A percentile compares a stretch with the other conserved stretches of the same genome.
Conservation (phyloP, 345 rosid genomes). For the Citrus reticulata region DNA sequence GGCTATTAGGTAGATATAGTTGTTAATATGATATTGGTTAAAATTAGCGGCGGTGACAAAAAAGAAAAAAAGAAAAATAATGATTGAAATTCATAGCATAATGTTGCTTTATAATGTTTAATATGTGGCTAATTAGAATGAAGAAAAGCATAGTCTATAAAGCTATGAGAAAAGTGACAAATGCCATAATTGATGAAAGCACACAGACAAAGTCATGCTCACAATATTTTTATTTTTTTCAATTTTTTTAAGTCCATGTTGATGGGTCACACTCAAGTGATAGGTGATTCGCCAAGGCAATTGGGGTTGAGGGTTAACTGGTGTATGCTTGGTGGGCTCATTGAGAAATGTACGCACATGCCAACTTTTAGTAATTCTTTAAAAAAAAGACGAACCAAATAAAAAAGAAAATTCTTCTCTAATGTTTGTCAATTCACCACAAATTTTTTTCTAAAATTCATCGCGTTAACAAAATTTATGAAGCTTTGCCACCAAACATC, state of each 20-base stretch:
- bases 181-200: constrained; percentile 1
- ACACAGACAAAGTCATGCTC: neutral
- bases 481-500: neutral
- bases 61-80: neutral
- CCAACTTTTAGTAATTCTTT: neutral
- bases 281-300: neutral
- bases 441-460: neutral
- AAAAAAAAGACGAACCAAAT: too few species aligned
- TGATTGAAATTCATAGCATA: neutral
- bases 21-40: neutral
- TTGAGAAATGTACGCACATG: neutral
- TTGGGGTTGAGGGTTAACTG: neutral
- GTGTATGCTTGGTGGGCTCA: neutral
- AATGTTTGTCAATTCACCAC: neutral
- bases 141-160: neutral
- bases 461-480: neutral
- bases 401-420: neutral
- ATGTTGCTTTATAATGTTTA: neutral
- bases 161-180: constrained; percentile 4
- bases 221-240: neutral
- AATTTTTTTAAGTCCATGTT: neutral
- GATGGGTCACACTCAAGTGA: constrained; percentile 10
- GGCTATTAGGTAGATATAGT: neutral
- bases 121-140: neutral
- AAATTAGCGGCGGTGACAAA: neutral